These are phyloP conservation scores for Corylus americana DNA, from an alignment of 306 rosid species.

Conservation along the genomic window DNA sequence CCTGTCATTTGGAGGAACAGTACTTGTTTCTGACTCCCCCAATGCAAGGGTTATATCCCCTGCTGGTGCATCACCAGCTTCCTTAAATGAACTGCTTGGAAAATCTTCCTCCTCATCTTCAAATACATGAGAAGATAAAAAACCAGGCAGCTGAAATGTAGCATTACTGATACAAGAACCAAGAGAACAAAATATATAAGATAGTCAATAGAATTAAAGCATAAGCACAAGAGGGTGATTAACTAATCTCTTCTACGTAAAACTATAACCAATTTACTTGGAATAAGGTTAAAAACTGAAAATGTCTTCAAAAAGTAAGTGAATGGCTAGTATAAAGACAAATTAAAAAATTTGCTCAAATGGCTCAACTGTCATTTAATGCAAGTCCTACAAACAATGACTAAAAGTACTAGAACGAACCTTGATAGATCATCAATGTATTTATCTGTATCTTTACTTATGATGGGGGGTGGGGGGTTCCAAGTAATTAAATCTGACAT, in stretches of 20 bases:
- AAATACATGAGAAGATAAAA: conserved; percentile 72
- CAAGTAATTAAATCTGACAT: not conserved
- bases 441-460: not conserved
- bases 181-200: conserved; percentile 27
- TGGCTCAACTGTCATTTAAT: not conserved
- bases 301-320: not conserved
- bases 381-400: not conserved
- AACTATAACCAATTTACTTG: not conserved
- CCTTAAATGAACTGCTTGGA: conserved; percentile 56
- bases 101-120: conserved; percentile 75
- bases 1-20: conserved; percentile 82
- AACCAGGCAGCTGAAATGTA: conserved; percentile 93
- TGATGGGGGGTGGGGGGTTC: too few relatives aligned
- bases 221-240: not conserved
- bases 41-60: conserved; percentile 41
- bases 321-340: not conserved
- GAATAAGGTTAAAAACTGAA: not conserved
- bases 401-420: not conserved
- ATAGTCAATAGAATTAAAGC: conserved; percentile 7
- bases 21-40: conserved; percentile 70
- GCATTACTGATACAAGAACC: conserved; percentile 73
- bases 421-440: not conserved
- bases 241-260: not conserved
- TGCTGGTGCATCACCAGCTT: conserved; percentile 50
- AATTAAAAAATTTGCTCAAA: not conserved